These are phyloP conservation scores for Apostasia ramifera DNA, from an alignment of 106 monocot genomes.

Conservation along the genomic window DNA sequence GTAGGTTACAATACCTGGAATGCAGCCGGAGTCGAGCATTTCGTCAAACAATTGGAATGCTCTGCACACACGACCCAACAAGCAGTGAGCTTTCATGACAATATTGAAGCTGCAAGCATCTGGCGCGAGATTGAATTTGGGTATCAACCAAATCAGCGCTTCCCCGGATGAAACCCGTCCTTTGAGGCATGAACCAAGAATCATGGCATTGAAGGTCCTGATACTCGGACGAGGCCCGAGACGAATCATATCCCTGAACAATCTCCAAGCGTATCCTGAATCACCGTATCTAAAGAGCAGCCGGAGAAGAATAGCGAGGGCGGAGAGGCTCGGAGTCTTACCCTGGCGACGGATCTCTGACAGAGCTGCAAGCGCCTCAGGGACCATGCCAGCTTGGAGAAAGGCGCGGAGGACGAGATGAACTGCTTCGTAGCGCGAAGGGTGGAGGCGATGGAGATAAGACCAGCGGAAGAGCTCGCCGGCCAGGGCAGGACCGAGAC, in stretches of 20 bases:
- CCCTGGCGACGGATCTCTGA: slow-evolving; percentile 14
- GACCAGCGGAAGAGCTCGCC: slow-evolving; percentile 24
- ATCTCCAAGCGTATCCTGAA: slow-evolving; percentile 23
- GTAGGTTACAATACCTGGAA: slow-evolving; percentile 47
- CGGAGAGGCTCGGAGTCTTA: slow-evolving; percentile 33
- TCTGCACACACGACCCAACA: slow-evolving; percentile 23
- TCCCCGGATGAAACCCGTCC: slow-evolving; percentile 32
- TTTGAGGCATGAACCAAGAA: slow-evolving; percentile 62
- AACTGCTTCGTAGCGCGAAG: slow-evolving; percentile 14
- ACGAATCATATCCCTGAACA: slow-evolving; percentile 48
- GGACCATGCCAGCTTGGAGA: slow-evolving; percentile 35
- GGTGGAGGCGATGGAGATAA: neutral
- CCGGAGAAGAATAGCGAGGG: slow-evolving; percentile 36
- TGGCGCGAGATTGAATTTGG: slow-evolving; percentile 37
- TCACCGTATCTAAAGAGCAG: slow-evolving; percentile 45
- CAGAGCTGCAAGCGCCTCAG: slow-evolving; percentile 33
- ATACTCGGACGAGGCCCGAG: slow-evolving; percentile 49
- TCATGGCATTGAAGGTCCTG: slow-evolving; percentile 57
- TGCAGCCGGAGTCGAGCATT: slow-evolving; percentile 38
- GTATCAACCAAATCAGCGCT: slow-evolving; percentile 53
- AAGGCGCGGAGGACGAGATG: slow-evolving; percentile 58
- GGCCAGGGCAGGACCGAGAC: neutral
- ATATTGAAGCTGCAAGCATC: slow-evolving; percentile 72
- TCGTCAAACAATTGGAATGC: slow-evolving; percentile 43
- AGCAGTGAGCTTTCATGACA: slow-evolving; percentile 60